These are phyloP conservation scores for Vickermania ingenoplastis DNA, from an alignment of 208 protist species.

Conservation along the genomic window DNA sequence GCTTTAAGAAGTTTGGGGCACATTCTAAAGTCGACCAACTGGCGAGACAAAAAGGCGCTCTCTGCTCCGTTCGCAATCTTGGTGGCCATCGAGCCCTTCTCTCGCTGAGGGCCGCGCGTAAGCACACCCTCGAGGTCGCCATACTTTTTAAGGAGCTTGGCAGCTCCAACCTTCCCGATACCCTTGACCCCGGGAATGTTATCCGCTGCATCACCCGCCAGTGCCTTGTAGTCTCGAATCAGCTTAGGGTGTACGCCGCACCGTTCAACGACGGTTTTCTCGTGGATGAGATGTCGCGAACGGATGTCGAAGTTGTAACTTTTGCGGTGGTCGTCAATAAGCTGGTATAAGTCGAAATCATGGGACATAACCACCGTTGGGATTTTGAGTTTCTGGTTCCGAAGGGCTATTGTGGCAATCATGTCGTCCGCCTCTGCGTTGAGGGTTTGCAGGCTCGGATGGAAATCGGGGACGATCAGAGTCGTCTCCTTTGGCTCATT, in stretches of 20 bases:
- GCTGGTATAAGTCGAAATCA: slow-evolving; percentile 85
- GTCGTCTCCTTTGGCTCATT: slow-evolving; percentile 60
- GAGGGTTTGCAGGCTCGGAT: slow-evolving; percentile 49
- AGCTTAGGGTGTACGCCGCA: slow-evolving; percentile 76
- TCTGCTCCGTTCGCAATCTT: slow-evolving; percentile 35
- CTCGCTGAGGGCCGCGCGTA: slow-evolving; percentile 44
- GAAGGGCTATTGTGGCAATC: slow-evolving; percentile 70
- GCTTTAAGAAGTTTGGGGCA: slow-evolving; percentile 66
- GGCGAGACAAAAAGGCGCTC: slow-evolving; percentile 50
- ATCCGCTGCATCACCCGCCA: slow-evolving; percentile 76
- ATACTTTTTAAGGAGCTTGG: slow-evolving; percentile 81
- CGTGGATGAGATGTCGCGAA: slow-evolving; percentile 79
- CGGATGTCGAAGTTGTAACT: slow-evolving; percentile 83
- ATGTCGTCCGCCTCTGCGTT: slow-evolving; percentile 88
- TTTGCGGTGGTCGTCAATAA: slow-evolving; percentile 64
- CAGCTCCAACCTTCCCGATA: slow-evolving; percentile 73
- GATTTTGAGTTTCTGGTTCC: slow-evolving; percentile 60
- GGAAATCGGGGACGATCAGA: slow-evolving; percentile 65
- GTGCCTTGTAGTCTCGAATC: slow-evolving; percentile 79
- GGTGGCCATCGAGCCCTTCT: slow-evolving; percentile 51
- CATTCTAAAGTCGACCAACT: slow-evolving; percentile 74
- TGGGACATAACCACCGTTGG: slow-evolving; percentile 83
- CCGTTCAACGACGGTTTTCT: slow-evolving; percentile 69
- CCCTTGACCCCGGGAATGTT: slow-evolving; percentile 83
- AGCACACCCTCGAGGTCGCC: slow-evolving; percentile 78